Evolutionary conservation across 2,329 filamentous ascomycete species (phyloP).

Genomic region (Pseudocercospora eumusae): DNA sequence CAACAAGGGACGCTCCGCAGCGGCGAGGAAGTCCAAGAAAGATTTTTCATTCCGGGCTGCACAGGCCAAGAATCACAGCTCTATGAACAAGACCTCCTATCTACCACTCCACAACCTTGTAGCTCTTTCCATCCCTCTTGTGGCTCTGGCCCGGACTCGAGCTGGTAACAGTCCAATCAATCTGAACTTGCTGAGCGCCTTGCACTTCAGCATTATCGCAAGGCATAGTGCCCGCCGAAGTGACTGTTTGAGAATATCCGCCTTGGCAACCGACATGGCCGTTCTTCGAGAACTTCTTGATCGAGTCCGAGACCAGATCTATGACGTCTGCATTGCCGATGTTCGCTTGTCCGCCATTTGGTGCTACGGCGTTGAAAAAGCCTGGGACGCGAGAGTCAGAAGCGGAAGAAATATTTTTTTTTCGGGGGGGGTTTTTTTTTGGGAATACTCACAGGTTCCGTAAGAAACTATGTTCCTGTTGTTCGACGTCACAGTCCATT

Average conservation of each 20-base stretch:
- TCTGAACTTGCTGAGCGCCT: conserved; percentile 11
- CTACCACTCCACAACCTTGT: conserved; percentile 9
- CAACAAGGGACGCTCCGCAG: too few relatives aligned
- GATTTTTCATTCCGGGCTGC: background rate
- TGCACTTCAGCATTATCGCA: conserved; percentile 12
- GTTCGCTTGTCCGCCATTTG: conserved; percentile 2
- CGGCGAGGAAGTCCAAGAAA: too few relatives aligned
- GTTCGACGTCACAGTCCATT: conserved; percentile 11
- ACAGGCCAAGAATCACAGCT: background rate
- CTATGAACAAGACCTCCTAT: background rate
- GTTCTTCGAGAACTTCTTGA: conserved; percentile 9
- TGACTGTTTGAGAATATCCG: conserved; percentile 14
- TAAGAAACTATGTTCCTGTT: background rate
- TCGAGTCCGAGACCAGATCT: conserved; percentile 17
- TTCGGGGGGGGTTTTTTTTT: too few relatives aligned
- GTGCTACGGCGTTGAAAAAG: conserved; percentile 14
- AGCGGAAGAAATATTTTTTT: background rate
- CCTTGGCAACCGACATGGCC: conserved; percentile 12
- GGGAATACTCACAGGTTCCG: conserved; percentile 16
- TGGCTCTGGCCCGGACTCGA: background rate
- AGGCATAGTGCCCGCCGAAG: conserved; percentile 17
- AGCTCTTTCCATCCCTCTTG: background rate
- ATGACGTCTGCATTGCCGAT: conserved; percentile 21
- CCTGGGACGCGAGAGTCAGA: conserved; percentile 2
- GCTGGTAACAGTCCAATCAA: conserved; percentile 18